Conservation (phyloP, 2,329 filamentous ascomycete genomes). For the Metarhizium anisopliae region DNA sequence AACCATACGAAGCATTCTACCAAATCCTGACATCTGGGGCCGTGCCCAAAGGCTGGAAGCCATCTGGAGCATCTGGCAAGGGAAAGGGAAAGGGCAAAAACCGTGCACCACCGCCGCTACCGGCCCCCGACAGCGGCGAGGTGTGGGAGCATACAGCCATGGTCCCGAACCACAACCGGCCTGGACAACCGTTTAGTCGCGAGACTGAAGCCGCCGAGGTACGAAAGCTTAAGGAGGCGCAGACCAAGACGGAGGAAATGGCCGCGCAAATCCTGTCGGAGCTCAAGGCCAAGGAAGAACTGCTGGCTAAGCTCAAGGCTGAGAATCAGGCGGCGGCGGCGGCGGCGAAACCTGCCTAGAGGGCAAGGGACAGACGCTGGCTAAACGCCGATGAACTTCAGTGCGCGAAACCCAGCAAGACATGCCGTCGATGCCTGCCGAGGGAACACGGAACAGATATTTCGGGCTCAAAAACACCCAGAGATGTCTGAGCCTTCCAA, state of each 20-base stretch:
- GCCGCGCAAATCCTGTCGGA: constrained; percentile 48
- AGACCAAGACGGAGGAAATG: constrained; percentile 54
- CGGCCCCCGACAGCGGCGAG: constrained; percentile 33
- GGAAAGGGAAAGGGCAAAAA: constrained; percentile 41
- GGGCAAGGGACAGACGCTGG: constrained; percentile 3
- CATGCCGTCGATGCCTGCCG: background rate
- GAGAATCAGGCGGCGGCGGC: constrained; percentile 43
- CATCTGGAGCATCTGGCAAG: constrained; percentile 33
- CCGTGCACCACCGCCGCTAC: constrained; percentile 29
- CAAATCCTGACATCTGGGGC: constrained; percentile 73
- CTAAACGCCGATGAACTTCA: background rate
- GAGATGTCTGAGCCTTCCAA: too few relatives aligned
- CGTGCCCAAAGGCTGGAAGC: constrained; percentile 37
- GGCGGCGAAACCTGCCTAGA: constrained; percentile 22
- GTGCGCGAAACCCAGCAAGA: background rate
- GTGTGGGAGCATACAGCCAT: constrained; percentile 62
- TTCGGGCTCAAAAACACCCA: too few relatives aligned
- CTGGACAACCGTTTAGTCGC: constrained; percentile 63
- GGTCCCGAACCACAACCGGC: constrained; percentile 59
- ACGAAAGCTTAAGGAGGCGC: constrained; percentile 52
- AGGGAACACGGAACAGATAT: too few relatives aligned
- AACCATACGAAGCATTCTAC: constrained; percentile 88
- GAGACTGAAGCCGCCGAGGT: constrained; percentile 59
- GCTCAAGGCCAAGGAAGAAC: constrained; percentile 56
- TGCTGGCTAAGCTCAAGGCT: constrained; percentile 51